Base-by-base conservation (phyloP, 2,329 filamentous ascomycete genomes). In the Cordyceps pruinosa region DNA sequence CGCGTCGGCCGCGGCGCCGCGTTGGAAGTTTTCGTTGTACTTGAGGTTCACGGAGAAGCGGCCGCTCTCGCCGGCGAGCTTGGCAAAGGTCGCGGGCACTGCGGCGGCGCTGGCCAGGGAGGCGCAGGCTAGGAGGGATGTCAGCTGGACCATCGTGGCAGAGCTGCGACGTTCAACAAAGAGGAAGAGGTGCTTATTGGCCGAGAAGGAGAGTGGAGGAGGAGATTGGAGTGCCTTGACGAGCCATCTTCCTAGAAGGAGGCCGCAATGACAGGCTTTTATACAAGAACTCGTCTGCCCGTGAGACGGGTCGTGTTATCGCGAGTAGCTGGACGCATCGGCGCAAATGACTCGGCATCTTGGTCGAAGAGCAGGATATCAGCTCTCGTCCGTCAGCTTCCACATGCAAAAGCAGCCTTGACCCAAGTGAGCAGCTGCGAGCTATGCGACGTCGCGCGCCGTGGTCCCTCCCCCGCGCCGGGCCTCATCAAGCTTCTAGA, bases 21-120 rank as follows among this genome's bases (percentile, higher is more conserved):
- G 50, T 19, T 56, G 34, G n/a, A 56, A 56, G 8, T 56, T 46
- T 6, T 56, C 53, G 21, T 56, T 56, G n/a, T 56, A 56, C 44
- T 56, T 56, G 44, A 56, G 21, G 32, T 48, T 32, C n/a, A 56
- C 44, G 53, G 26, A 28, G 32, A 56, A 56, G 17, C 34, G 32
- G 32, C 53, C 44, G 17, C 21, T 35, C 13, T 41, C 53, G 6
- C 32, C 53, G n/a, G 44, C 53, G 23, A 47, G 21, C 15, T 28
- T 39, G 32, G 26, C 34, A 8, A 37, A 13, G 34, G 47, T 32
- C 1, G 21, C 44, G 5, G 34, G 53, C 10, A 47, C 35, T 5
- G 34, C 53, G 19, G 34, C 42, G 17, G 44, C 53, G 32, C 32
- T 25, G 32, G 30, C 30, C 19, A 41, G 17, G 2, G 42, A 28